Base-by-base conservation (phyloP, 371 early-diverging fungal genomes). In the Quaeritorhiza haematococci region DNA sequence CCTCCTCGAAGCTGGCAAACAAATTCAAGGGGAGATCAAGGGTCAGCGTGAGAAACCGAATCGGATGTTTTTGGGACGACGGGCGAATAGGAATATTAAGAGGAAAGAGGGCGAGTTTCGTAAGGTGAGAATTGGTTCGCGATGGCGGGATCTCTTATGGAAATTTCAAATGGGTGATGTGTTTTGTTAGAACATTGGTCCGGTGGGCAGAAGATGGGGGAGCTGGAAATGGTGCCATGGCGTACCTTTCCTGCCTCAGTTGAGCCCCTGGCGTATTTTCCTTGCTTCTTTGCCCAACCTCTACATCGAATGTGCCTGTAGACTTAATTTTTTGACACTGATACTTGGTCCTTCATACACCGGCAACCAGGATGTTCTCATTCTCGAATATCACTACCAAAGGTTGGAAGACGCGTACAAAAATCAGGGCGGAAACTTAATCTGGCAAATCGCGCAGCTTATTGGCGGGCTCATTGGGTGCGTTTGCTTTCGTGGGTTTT, bases 371-470 rank as follows among this genome's bases (percentile, higher is more conserved):
- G 76, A 79, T 57, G 75, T 80, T 8, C 30, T 80, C 7, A 61
- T 78, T 41, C 59, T 82, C 21, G 82, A 82, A 52, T 64, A 66
- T 49, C 74, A 75, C 48, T 82, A 73, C 63, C 69, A 70, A 0
- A 44, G 65, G 15, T 53, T 78, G 17, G 80, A 82, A 54, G 73
- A 68, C 10, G 33, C 61, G n/a, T 82, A 78, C 64, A 65, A 63
- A 30, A 61, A 53, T n/a, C 72, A 70, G 32, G 77, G 79, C 33
- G 79, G 77, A 4, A 72, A 78, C 47, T 45, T 74, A 24, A 33
- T 82, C 1, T 30, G 64, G 34, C 74, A 76, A 48, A 56, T 71
- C 33, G 38, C 53, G 1, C 62, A 68, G 49, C 53, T 76, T 15
- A 27, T 72, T 19, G 45, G 48, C 17, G 82, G 76, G 0, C 62